Evolutionary conservation across 352 stramenopile species (phyloP), one percentile per base, ranked within the genome.

Genomic region (Phytophthora pluvialis): DNA sequence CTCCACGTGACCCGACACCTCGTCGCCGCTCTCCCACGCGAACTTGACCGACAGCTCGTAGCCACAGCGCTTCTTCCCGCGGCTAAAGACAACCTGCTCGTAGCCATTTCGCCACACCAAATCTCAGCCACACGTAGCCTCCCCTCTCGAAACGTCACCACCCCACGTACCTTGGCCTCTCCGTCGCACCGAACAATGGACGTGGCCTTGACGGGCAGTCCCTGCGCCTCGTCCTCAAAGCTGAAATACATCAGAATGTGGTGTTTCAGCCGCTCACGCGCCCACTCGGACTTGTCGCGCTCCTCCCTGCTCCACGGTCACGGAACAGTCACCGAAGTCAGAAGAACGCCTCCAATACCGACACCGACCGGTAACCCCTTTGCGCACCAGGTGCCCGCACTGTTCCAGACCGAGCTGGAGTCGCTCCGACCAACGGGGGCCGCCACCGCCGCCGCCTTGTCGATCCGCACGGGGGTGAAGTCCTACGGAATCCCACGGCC

Each of bases 1-100:
- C 67, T 95, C 83, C 15, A 95, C 72, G 49, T 91, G 70, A 28
- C 87, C 87, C 32, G 75, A 78, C 15, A 89, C 75, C 16, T 83
- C 73, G 4, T 79, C 70, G 38, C 73, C 70, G 3, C 77, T 79
- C 13, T 71, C 36, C 77, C 84, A 94, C 54, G 84, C 81, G 50
- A 93, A 95, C 68, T 93, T 93, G 70, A 95, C 73, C 45, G 78
- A 82, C 28, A 95, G 79, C 40, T 95, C 85, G 59, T 93, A 95
- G 5, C 87, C 85, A 43, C 87, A 95, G 40, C 87, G 87, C 66
- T 95, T 95, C 74, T 93, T 92, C 40, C 87, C 83, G 36, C 87
- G 83, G 60, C 85, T 93, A 51, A 93, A 92, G 12, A 95, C 83
- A 61, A 89, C 25, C 78, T 90, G 51, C 32, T 45, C 9, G 3